A percentile compares a stretch with the other conserved stretches of the same genome.
phyloP scores from a whole-genome alignment of 495 filamentous ascomycete genomes.

The Bryoglossum gracile region DNA sequence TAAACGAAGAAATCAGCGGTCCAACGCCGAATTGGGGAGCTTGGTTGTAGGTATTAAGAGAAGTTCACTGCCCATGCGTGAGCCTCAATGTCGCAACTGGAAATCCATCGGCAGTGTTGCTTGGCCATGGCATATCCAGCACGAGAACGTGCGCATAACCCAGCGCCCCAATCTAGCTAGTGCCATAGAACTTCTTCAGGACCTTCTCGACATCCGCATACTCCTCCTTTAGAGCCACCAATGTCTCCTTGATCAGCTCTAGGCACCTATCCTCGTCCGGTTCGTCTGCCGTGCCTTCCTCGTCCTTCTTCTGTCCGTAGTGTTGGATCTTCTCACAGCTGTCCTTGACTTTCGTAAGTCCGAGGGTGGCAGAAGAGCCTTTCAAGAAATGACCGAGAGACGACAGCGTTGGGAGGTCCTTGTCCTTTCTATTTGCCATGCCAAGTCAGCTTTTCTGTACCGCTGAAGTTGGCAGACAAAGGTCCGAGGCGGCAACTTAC shows the following conservation, averaged over 20 bases:
- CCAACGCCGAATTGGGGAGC: conserved; percentile 22
- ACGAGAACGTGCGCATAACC: conserved; percentile 19
- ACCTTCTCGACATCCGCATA: conserved; percentile 66
- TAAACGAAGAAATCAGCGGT: conserved; percentile 4
- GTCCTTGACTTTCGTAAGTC: conserved; percentile 85
- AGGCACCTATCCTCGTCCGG: conserved; percentile 58
- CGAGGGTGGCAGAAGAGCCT: conserved; percentile 94
- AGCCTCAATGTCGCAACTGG: conserved; percentile 22
- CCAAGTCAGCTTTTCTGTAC: too few species aligned
- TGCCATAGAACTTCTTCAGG: conserved; percentile 58
- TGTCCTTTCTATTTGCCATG: conserved; percentile 43
- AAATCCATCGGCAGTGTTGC: conserved; percentile 17
- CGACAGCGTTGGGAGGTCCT: conserved; percentile 66
- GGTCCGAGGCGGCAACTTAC: conserved; percentile 46
- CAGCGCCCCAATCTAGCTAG: neutral
- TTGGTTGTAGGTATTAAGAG: conserved; percentile 23
- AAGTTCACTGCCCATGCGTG: conserved; percentile 13
- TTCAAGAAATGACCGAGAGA: conserved; percentile 91
- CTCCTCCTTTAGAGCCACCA: conserved; percentile 65
- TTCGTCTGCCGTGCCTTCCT: conserved; percentile 59
- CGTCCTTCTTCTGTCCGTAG: conserved; percentile 72
- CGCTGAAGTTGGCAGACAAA: neutral
- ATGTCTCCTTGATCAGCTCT: conserved; percentile 57
- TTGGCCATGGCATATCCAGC: conserved; percentile 11
- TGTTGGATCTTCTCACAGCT: conserved; percentile 95